Evolutionary conservation across 148 eudicot genomes (phyloP), one percentile per base, ranked within the genome.

Genomic region (Drosera capensis): DNA sequence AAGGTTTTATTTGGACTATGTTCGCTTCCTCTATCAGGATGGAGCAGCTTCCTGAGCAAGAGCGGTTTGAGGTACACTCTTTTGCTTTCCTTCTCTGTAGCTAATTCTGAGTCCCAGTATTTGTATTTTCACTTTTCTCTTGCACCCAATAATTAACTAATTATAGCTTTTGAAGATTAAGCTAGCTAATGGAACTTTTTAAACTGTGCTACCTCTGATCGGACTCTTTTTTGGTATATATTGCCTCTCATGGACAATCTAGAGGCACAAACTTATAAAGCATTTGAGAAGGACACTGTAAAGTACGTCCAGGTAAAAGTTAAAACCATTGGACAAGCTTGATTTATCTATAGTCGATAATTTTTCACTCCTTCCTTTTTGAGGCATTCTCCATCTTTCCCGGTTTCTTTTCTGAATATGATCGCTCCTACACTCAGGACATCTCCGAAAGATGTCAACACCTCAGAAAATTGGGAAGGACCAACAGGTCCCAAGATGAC

Each of bases 181-280:
- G n/a, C n/a, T n/a, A n/a, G n/a, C n/a, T n/a, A n/a, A n/a, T n/a
- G 11, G 19, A 16, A 22, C 14, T 38, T 46, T 49, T 31, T 45
- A 6, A 55, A 43, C 7, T 34, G 40, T 42, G 5, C 23, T 58
- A 22, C 13, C 38, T 4, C 31, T 28, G 5, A 28, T 18, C 51
- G 20, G 40, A 23, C 44, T 17, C 45, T 34, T 34, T 34, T 34
- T 40, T 54, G 62, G 6, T 49, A 24, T 28, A 25, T 73, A 66
- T 82, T 84, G 99, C 99, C 99, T 49, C 99, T 92, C 42, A 85
- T 92, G 99, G 99, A 92, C 67, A 92, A 92, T 63, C 68, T 92
- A 41, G 99, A 92, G 66, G 95, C 99, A 39, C 95, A 85, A 62
- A 92, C 95, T 2, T 92, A 92, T 45, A 95, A 92, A 68, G 79